phyloP scores from a whole-genome alignment of 2,329 filamentous ascomycete genomes.

The Westerdykella sp. region DNA sequence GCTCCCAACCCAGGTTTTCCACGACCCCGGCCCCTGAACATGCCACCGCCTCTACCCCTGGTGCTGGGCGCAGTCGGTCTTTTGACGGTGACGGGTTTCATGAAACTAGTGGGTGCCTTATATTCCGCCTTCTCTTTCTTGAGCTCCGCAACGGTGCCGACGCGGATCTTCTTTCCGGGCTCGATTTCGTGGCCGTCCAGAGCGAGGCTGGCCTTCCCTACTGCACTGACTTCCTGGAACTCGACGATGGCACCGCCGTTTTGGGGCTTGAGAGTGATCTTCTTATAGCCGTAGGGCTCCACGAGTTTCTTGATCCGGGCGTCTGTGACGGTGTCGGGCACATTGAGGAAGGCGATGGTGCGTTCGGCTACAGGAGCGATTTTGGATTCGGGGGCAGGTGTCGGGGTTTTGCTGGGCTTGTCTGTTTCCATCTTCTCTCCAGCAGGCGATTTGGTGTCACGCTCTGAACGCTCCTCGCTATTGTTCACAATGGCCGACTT shows the following conservation, averaged over 20 bases:
- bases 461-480: slow-evolving; percentile 5
- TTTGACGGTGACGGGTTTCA: slow-evolving; percentile 10
- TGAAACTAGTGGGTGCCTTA: slow-evolving; percentile 4
- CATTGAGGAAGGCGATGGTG: slow-evolving; percentile 74
- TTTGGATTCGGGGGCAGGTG: slow-evolving; percentile 9
- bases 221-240: slow-evolving; percentile 62
- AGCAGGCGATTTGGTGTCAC: slow-evolving; percentile 31
- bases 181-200: slow-evolving; percentile 36
- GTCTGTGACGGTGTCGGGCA: slow-evolving; percentile 91
- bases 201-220: slow-evolving; percentile 61
- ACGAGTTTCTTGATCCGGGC: slow-evolving; percentile 69
- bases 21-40: slow-evolving; percentile 8
- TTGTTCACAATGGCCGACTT: slow-evolving; percentile 46
- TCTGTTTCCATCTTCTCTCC: slow-evolving; percentile 2
- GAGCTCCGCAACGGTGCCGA: slow-evolving; percentile 49
- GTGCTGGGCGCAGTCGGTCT: slow-evolving; percentile 16
- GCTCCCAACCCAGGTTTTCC: slow-evolving; percentile 23
- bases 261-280: slow-evolving; percentile 71
- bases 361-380: slow-evolving; percentile 39
- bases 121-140: slow-evolving; percentile 35
- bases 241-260: slow-evolving; percentile 84
- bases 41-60: slow-evolving; percentile 13
- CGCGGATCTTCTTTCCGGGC: slow-evolving; percentile 36
- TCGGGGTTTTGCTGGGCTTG: slow-evolving; percentile 19
- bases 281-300: slow-evolving; percentile 66